phyloP scores from a whole-genome alignment of 345 rosid genomes.

The Citrus trifoliata region DNA sequence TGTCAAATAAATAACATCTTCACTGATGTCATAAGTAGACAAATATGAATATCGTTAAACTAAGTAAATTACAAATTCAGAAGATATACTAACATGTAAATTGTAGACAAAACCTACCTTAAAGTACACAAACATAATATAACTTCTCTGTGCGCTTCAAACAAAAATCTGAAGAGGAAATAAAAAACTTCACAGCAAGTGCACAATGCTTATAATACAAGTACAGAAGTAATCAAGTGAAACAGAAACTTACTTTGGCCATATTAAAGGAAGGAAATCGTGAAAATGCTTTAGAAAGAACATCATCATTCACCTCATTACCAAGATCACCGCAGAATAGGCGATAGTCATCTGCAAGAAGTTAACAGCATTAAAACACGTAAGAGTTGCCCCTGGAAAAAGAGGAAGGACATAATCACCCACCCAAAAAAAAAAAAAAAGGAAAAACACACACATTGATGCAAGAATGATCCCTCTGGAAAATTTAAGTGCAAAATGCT shows the following conservation, averaged over 20 bases:
- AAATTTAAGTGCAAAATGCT: not conserved
- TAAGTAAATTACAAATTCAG: not conserved
- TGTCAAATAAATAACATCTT: not conserved
- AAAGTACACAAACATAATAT: slow-evolving; percentile 27
- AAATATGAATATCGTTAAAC: not conserved
- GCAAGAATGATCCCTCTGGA: not conserved
- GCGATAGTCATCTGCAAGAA: slow-evolving; percentile 82
- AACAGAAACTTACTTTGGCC: slow-evolving; percentile 63
- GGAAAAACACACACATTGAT: not conserved
- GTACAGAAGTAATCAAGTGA: slow-evolving; percentile 2
- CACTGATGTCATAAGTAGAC: not conserved
- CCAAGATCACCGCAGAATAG: slow-evolving; percentile 98
- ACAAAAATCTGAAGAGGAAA: slow-evolving; percentile 49
- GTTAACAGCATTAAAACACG: not conserved
- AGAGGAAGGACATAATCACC: not conserved
- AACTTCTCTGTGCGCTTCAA: slow-evolving; percentile 47
- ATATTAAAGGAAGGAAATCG: slow-evolving; percentile 95
- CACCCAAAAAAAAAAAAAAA: not conserved
- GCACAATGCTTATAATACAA: slow-evolving; percentile 6
- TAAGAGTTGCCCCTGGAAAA: not conserved
- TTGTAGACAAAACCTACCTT: slow-evolving; percentile 47
- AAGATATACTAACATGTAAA: slow-evolving; percentile 5
- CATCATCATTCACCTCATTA: slow-evolving; percentile 99
- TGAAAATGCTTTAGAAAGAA: slow-evolving; percentile 91
- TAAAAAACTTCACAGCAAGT: slow-evolving; percentile 33